A percentile compares a stretch with the other conserved stretches of the same genome.
Conservation (phyloP, 306 rosid species). For the Crataegus laevigata region DNA sequence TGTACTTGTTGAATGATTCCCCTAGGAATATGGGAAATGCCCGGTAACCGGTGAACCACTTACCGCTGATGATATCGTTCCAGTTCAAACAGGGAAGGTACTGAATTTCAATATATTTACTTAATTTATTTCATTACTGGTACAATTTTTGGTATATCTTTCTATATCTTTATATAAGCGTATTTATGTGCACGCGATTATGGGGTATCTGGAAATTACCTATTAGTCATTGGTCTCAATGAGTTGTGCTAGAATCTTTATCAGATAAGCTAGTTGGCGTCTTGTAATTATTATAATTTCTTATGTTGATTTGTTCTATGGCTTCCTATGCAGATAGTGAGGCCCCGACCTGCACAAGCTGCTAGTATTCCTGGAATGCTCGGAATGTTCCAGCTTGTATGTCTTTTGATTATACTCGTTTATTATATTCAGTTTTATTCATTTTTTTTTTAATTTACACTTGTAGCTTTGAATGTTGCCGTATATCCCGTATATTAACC, state of each 20-base stretch:
- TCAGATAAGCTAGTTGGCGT: background rate
- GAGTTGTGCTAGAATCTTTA: background rate
- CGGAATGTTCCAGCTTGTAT: slow-evolving; percentile 94
- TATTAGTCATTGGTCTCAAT: background rate
- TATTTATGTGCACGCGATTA: background rate
- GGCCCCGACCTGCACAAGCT: slow-evolving; percentile 96
- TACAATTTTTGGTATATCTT: background rate
- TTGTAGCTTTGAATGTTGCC: background rate
- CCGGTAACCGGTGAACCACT: slow-evolving; percentile 88
- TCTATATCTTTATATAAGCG: background rate
- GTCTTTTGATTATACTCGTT: slow-evolving; percentile 14
- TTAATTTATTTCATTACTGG: background rate
- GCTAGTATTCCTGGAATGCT: slow-evolving; percentile 99
- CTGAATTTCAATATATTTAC: background rate
- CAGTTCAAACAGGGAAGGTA: slow-evolving; percentile 90
- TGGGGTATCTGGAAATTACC: background rate
- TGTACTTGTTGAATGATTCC: slow-evolving; percentile 2
- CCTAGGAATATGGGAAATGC: slow-evolving; percentile 93
- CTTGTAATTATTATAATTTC: background rate
- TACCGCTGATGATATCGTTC: slow-evolving; percentile 66
- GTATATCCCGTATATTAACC: background rate
- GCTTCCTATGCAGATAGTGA: slow-evolving; percentile 70
- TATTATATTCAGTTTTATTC: background rate
- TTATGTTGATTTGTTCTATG: background rate
- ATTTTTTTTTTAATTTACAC: background rate